These are phyloP conservation scores for Fusarium torulosum DNA, from an alignment of 2,329 filamentous ascomycete species.

Conservation along the genomic window DNA sequence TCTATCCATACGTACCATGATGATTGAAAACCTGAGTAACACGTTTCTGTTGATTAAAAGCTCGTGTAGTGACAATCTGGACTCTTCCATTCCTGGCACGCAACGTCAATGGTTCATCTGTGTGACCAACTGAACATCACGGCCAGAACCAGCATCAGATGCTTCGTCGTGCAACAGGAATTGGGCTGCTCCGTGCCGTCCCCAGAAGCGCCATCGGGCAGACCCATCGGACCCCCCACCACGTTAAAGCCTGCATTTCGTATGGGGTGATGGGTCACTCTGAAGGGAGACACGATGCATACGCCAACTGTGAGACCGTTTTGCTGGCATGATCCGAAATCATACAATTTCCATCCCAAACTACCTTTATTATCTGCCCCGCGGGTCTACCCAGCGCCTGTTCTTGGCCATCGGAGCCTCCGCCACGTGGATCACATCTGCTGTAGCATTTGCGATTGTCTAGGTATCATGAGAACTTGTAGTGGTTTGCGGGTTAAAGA, in stretches of 20 bases:
- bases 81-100: background rate
- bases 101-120: background rate
- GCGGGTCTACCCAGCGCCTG: slow-evolving; percentile 12
- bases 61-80: background rate
- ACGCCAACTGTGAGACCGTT: slow-evolving; percentile 24
- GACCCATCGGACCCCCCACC: slow-evolving; percentile 32
- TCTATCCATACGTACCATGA: background rate
- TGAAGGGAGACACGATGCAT: slow-evolving; percentile 24
- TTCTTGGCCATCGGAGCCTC: slow-evolving; percentile 8
- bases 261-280: slow-evolving; percentile 36
- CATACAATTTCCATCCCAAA: slow-evolving; percentile 28
- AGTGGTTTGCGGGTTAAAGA: background rate
- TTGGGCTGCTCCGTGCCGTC: slow-evolving; percentile 28
- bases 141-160: slow-evolving; percentile 9
- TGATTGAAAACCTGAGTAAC: background rate
- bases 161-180: slow-evolving; percentile 28
- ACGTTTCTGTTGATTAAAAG: background rate
- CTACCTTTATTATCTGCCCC: background rate
- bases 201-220: slow-evolving; percentile 22
- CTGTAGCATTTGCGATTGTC: background rate
- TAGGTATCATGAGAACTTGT: background rate
- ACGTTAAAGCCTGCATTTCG: slow-evolving; percentile 27
- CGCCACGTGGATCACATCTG: slow-evolving; percentile 11
- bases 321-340: slow-evolving; percentile 38
- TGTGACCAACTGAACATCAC: background rate